These are phyloP conservation scores for Eucalyptus microcorys DNA, from an alignment of 345 rosid species.

Conservation along the genomic window DNA sequence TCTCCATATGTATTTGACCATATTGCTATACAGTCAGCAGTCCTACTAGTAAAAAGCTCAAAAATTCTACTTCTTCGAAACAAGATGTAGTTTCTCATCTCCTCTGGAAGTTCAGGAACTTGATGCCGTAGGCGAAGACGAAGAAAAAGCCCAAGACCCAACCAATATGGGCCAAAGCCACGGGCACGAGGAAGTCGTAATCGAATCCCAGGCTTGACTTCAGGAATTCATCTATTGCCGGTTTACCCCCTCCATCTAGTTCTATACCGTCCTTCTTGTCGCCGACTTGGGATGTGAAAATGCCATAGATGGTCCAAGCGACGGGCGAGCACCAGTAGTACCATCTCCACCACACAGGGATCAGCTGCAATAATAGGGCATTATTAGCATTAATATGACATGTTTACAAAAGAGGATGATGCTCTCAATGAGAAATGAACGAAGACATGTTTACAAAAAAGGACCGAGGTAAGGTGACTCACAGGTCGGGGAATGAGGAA, in stretches of 20 bases:
- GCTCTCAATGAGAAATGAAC: background rate
- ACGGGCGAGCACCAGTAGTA: constrained; percentile 21
- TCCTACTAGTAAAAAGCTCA: background rate
- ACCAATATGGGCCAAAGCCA: constrained; percentile 1
- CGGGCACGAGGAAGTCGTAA: background rate
- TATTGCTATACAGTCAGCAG: background rate
- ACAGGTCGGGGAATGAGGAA: constrained; percentile 25
- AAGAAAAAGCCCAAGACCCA: constrained; percentile 5
- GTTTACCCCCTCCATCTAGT: too few species aligned
- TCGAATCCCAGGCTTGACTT: background rate
- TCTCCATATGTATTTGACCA: background rate
- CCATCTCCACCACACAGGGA: constrained; percentile 46
- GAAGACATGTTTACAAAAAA: background rate
- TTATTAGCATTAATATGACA: background rate
- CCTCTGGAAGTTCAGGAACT: constrained; percentile 14
- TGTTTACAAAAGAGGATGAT: background rate
- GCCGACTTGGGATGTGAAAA: constrained; percentile 1
- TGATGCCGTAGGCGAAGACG: constrained; percentile 2
- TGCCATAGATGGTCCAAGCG: constrained; percentile 5
- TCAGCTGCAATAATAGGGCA: background rate
- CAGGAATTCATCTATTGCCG: background rate
- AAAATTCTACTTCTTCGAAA: background rate
- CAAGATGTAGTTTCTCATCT: background rate
- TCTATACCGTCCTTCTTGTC: background rate
- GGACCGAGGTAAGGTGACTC: background rate